A percentile compares a stretch with the other conserved stretches of the same genome.
phyloP scores from a whole-genome alignment of 306 rosid species.

The Begonia peltatifolia region DNA sequence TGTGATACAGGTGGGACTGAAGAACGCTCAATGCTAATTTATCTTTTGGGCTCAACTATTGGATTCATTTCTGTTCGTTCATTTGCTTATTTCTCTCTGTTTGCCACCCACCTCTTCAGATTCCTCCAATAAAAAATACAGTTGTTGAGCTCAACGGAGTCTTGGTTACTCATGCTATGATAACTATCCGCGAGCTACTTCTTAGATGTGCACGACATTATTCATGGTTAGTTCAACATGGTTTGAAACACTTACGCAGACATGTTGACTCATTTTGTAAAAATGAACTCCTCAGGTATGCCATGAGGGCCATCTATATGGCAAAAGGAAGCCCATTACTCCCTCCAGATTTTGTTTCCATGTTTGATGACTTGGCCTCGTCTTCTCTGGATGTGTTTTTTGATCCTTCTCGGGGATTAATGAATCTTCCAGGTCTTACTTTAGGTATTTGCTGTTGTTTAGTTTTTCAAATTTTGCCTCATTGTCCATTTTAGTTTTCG shows the following conservation, averaged over 20 bases:
- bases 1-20: constrained; percentile 62
- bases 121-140: constrained; percentile 75
- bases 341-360: constrained; percentile 93
- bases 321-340: constrained; percentile 95
- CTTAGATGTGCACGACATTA: constrained; percentile 84
- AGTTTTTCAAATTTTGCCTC: constrained; percentile 1
- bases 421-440: constrained; percentile 71
- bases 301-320: constrained; percentile 89
- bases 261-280: constrained; percentile 11
- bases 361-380: constrained; percentile 87
- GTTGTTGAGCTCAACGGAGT: constrained; percentile 90
- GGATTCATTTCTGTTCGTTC: constrained; percentile 2
- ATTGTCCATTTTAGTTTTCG: neutral
- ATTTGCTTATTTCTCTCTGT: neutral
- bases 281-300: constrained; percentile 50
- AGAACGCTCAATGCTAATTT: neutral
- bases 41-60: constrained; percentile 2
- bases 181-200: constrained; percentile 69
- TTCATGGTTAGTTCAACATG: constrained; percentile 53
- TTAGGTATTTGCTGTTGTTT: constrained; percentile 40
- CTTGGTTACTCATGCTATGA: constrained; percentile 77
- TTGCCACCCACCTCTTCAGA: constrained; percentile 29
- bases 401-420: constrained; percentile 77
- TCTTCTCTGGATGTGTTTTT: constrained; percentile 95
- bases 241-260: constrained; percentile 2